A percentile compares a stretch with the other conserved stretches of the same genome.
Conservation (phyloP, 176 grass and related monocot species). For the Puya raimondii region DNA sequence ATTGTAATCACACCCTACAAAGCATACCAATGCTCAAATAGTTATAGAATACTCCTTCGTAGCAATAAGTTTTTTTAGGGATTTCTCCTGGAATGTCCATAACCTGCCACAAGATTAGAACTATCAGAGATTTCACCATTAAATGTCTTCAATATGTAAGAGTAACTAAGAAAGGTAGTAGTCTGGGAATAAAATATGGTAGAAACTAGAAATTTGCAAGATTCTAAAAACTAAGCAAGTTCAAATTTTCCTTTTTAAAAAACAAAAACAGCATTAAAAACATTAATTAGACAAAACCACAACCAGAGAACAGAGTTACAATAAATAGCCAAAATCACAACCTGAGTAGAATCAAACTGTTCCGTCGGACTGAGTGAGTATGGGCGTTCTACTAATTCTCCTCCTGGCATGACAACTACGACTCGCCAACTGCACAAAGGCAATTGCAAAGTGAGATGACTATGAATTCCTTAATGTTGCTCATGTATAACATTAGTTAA, state of each 20-base stretch:
- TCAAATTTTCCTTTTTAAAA: no score
- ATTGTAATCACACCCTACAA: background rate
- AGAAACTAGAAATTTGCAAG: no score
- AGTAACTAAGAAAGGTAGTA: no score
- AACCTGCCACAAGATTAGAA: slow-evolving; percentile 32
- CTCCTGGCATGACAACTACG: slow-evolving; percentile 56
- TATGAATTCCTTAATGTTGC: no score
- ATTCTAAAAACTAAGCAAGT: no score
- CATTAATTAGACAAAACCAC: slow-evolving; percentile 2
- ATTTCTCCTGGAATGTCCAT: slow-evolving; percentile 36
- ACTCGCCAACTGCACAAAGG: slow-evolving; percentile 70
- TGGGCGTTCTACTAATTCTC: slow-evolving; percentile 60
- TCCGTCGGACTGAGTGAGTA: slow-evolving; percentile 61
- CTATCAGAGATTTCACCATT: no score
- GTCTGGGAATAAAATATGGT: no score
- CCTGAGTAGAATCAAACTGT: slow-evolving; percentile 30
- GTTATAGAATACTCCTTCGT: slow-evolving; percentile 92
- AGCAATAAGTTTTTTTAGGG: slow-evolving; percentile 74
- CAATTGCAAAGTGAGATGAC: background rate
- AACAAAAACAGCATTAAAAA: no score
- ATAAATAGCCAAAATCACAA: slow-evolving; percentile 10
- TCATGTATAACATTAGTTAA: no score
- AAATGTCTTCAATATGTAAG: no score
- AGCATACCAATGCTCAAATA: slow-evolving; percentile 95
- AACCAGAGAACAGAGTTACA: background rate